phyloP scores from a whole-genome alignment of 2,329 filamentous ascomycete genomes.

The Chrysosphaeria jannelii region DNA sequence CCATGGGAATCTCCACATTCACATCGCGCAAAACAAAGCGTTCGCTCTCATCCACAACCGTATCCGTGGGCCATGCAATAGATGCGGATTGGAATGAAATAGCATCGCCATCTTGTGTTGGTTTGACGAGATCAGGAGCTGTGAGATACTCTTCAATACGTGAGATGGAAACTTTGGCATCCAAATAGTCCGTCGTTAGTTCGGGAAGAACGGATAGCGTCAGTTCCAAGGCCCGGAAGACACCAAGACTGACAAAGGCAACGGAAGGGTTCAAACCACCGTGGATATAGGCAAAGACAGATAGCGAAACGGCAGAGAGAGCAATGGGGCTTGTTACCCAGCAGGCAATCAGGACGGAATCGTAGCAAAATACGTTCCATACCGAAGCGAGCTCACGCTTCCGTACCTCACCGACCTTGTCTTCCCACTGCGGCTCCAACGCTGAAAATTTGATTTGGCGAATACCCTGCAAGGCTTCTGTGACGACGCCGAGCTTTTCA shows the following conservation, averaged over 20 bases:
- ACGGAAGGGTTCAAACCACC: conserved; percentile 36
- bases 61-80: conserved; percentile 45
- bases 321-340: conserved; percentile 48
- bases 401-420: conserved; percentile 32
- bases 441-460: conserved; percentile 67
- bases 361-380: conserved; percentile 33
- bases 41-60: conserved; percentile 21
- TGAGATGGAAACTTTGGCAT: conserved; percentile 41
- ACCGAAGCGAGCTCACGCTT: conserved; percentile 34
- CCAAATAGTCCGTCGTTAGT: conserved; percentile 36
- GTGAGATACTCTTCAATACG: conserved; percentile 43
- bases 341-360: conserved; percentile 30
- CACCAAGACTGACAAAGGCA: conserved; percentile 48
- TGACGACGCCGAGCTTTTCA: conserved; percentile 43
- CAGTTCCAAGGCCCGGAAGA: conserved; percentile 45
- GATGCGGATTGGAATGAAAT: conserved; percentile 36
- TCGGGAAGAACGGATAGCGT: conserved; percentile 43
- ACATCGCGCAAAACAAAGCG: conserved; percentile 35
- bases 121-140: conserved; percentile 29
- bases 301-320: conserved; percentile 39
- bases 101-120: conserved; percentile 21
- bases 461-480: conserved; percentile 50
- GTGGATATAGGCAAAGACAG: conserved; percentile 33
- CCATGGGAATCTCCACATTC: conserved; percentile 32
- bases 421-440: conserved; percentile 43